Percentiles rank a stretch among this genome's conserved stretches.
Conservation (phyloP, 2,329 filamentous ascomycete genomes). For the Cytospora schulzeri region DNA sequence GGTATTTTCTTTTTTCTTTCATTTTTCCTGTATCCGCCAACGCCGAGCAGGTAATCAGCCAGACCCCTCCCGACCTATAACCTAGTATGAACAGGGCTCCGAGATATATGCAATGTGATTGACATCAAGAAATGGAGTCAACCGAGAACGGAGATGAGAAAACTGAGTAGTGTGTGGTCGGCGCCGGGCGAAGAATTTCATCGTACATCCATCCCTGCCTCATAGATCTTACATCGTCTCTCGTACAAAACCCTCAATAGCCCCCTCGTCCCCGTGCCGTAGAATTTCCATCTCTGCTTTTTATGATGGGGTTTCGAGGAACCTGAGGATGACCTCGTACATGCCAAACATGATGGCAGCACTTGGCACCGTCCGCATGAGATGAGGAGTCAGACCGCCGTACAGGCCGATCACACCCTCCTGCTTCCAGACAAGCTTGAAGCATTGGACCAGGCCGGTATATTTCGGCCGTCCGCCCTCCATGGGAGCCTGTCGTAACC, state of each 20-base stretch:
- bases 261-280: neutral
- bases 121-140: neutral
- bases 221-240: constrained; percentile 18
- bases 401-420: constrained; percentile 87
- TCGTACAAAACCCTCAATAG: neutral
- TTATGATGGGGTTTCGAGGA: constrained; percentile 41
- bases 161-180: constrained; percentile 14
- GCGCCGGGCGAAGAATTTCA: neutral
- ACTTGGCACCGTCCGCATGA: constrained; percentile 87
- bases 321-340: constrained; percentile 63
- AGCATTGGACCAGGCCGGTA: constrained; percentile 85
- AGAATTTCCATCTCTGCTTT: neutral
- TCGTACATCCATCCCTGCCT: constrained; percentile 3
- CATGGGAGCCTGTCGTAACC: constrained; percentile 81
- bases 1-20: neutral
- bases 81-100: constrained; percentile 8
- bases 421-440: constrained; percentile 83
- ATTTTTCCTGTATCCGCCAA: neutral
- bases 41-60: constrained; percentile 11
- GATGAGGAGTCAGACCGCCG: constrained; percentile 86
- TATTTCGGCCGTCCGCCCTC: constrained; percentile 77
- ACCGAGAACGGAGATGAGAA: neutral
- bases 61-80: constrained; percentile 9
- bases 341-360: constrained; percentile 97
- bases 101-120: constrained; percentile 15